Conservation (phyloP, 176 grass and related monocot genomes). For the Hordeum marinum region DNA sequence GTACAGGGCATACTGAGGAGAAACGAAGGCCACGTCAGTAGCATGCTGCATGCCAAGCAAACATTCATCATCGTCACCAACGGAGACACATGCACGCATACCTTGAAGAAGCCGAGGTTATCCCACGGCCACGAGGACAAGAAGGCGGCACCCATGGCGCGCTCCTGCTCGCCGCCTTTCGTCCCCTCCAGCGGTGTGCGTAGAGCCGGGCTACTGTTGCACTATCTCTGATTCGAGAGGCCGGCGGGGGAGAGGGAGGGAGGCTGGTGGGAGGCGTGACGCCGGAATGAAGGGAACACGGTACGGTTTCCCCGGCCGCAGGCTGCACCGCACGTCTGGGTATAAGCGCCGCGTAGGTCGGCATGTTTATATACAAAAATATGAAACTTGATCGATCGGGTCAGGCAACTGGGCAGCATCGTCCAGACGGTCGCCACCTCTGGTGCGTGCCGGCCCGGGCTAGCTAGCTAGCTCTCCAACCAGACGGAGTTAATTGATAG, state of each 20-base stretch:
- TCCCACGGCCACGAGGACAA: conserved; percentile 87
- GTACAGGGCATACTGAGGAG: conserved; percentile 57
- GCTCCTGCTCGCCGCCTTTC: background rate
- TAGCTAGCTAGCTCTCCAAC: background rate
- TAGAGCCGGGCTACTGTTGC: background rate
- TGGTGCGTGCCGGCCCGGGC: background rate
- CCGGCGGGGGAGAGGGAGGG: background rate
- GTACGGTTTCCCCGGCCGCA: background rate
- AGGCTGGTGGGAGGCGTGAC: background rate
- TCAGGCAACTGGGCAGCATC: background rate
- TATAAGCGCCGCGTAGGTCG: background rate
- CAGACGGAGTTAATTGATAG: conserved; percentile 24
- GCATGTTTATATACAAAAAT: conserved; percentile 24
- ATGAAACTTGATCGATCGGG: background rate
- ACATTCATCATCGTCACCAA: background rate
- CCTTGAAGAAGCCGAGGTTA: conserved; percentile 81
- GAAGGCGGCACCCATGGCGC: conserved; percentile 46
- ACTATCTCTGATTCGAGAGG: background rate
- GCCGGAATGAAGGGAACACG: background rate
- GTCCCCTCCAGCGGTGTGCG: no score
- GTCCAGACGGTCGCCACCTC: no score
- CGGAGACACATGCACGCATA: background rate
- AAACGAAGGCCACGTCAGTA: background rate
- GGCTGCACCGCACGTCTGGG: conserved; percentile 7
- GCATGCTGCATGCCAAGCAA: background rate